A percentile compares a stretch with the other conserved stretches of the same genome.
phyloP scores from a whole-genome alignment of 1,139 yeast species.

The Geotrichum europaeum region DNA sequence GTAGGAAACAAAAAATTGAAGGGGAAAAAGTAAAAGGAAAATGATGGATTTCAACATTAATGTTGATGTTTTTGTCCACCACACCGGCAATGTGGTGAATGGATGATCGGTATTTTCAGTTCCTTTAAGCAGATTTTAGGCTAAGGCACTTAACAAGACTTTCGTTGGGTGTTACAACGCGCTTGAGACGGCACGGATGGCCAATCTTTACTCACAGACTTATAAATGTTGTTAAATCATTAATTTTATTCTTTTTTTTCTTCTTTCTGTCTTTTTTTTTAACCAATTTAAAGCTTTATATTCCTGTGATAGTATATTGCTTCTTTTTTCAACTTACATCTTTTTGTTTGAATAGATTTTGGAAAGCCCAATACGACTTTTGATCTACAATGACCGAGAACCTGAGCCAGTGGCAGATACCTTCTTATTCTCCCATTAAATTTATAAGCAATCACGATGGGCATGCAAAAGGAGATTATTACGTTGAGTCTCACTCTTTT shows the following conservation, averaged over 20 bases:
- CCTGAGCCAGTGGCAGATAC: not conserved
- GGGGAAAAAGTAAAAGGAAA: not conserved
- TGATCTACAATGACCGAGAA: constrained; percentile 1
- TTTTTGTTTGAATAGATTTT: not conserved
- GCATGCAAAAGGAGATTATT: not conserved
- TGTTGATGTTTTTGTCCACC: not conserved
- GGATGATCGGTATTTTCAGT: not conserved
- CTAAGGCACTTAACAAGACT: not conserved
- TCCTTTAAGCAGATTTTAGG: not conserved
- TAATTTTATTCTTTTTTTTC: not conserved
- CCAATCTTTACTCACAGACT: not conserved
- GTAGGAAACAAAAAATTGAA: not conserved
- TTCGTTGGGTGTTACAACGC: not conserved
- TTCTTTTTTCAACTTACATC: not conserved
- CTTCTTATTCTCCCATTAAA: not conserved
- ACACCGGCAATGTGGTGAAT: not conserved
- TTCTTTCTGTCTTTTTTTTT: not conserved
- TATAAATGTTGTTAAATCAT: not conserved
- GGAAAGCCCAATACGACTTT: not conserved
- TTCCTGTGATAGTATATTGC: not conserved
- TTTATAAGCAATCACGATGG: not conserved
- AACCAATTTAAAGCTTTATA: not conserved
- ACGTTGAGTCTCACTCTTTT: constrained; percentile 1
- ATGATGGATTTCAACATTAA: not conserved
- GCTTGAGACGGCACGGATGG: not conserved